Evolutionary conservation across 2,329 filamentous ascomycete species (phyloP).

Genomic region (Ceratocystis colombiana): DNA sequence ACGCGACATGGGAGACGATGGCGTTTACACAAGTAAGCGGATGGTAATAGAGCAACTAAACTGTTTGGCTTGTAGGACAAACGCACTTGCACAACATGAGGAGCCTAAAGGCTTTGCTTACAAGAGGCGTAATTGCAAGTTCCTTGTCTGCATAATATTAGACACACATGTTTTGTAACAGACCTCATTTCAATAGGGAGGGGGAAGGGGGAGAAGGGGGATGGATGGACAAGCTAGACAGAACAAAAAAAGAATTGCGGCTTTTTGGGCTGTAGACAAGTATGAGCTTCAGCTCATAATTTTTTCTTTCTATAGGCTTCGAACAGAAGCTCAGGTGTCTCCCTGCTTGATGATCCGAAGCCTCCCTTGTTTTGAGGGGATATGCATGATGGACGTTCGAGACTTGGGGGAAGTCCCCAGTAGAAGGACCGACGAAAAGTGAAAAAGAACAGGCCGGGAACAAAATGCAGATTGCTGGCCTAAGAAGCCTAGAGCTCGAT

Average conservation of each 20-base stretch:
- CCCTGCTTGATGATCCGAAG: slow-evolving; percentile 5
- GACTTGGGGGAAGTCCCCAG: not conserved
- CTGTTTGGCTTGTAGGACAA: not conserved
- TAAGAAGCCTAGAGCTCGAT: too few relatives aligned
- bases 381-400: not conserved
- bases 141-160: slow-evolving; percentile 7
- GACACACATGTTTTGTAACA: slow-evolving; percentile 7
- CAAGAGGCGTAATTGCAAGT: slow-evolving; percentile 1
- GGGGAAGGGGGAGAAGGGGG: not conserved
- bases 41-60: not conserved
- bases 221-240: not conserved
- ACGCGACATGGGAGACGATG: not conserved
- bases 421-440: slow-evolving; percentile 1
- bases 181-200: not conserved
- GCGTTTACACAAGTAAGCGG: not conserved
- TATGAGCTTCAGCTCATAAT: not conserved
- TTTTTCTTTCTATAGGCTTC: slow-evolving; percentile 1
- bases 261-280: not conserved
- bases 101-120: not conserved
- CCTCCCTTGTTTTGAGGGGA: not conserved
- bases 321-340: slow-evolving; percentile 2
- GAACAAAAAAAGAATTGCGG: not conserved
- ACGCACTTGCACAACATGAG: not conserved
- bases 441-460: not conserved
- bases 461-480: not conserved